Evolutionary conservation across 169 alveolate species (phyloP).

Genomic region (Cryptosporidium ryanae): DNA sequence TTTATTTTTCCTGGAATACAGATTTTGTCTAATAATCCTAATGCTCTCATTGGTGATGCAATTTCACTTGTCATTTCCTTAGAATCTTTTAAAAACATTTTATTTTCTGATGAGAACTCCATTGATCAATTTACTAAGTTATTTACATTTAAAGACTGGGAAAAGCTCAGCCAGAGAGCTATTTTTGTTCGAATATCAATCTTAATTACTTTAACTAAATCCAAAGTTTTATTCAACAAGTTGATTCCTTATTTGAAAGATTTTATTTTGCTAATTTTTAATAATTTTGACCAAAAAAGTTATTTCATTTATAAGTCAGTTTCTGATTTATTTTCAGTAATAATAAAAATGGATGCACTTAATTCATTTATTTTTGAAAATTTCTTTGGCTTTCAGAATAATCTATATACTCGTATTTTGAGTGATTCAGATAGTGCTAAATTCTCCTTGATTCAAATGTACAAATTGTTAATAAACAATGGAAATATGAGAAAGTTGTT

Average conservation of each 20-base stretch:
- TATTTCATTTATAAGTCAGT: constrained; percentile 19
- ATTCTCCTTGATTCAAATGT: constrained; percentile 7
- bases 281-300: constrained; percentile 20
- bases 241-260: constrained; percentile 7
- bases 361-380: constrained; percentile 1
- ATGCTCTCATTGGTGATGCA: constrained; percentile 43
- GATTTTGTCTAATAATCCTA: constrained; percentile 23
- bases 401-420: neutral
- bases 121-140: neutral
- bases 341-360: neutral
- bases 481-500: too few species aligned
- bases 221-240: neutral
- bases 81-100: constrained; percentile 1
- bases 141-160: constrained; percentile 24
- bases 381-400: constrained; percentile 1
- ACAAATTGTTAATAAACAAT: constrained; percentile 20
- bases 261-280: constrained; percentile 4
- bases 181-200: constrained; percentile 25
- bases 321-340: neutral
- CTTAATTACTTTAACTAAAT: neutral
- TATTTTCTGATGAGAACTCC: constrained; percentile 3
- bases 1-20: constrained; percentile 23
- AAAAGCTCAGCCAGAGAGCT: constrained; percentile 29
- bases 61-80: constrained; percentile 1
- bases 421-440: neutral